Conservation (phyloP, 2,329 filamentous ascomycete genomes). For the Penicillium sp. region DNA sequence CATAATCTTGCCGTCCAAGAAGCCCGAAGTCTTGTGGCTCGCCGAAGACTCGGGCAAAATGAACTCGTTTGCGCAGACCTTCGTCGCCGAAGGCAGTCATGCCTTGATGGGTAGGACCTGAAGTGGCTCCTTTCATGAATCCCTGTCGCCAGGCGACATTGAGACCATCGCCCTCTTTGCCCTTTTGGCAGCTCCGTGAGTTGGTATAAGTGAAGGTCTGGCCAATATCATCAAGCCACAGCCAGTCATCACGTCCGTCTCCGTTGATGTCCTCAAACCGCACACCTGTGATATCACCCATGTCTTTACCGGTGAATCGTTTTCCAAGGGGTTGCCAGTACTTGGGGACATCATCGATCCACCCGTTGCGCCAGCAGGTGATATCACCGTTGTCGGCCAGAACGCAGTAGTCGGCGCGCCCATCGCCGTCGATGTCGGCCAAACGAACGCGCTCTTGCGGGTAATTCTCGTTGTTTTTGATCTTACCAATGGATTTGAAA, state of each 20-base stretch:
- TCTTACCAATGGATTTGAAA: conserved; percentile 23
- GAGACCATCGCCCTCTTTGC: conserved; percentile 3
- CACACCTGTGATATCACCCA: conserved; percentile 8
- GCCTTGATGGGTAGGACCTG: conserved; percentile 17
- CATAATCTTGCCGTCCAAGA: not conserved
- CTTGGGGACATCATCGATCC: conserved; percentile 20
- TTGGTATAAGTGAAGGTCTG: conserved; percentile 6
- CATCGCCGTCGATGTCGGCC: conserved; percentile 39
- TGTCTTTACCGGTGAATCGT: conserved; percentile 18
- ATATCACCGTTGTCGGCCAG: conserved; percentile 27
- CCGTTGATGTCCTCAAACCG: conserved; percentile 29
- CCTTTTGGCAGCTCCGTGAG: conserved; percentile 7
- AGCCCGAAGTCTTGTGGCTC: not conserved
- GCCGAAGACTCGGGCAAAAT: not conserved
- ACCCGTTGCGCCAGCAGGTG: conserved; percentile 37
- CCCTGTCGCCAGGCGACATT: conserved; percentile 11
- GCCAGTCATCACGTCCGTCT: conserved; percentile 24
- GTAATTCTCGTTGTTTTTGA: conserved; percentile 12
- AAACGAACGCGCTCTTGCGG: conserved; percentile 23
- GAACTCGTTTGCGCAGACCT: not conserved
- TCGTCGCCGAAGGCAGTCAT: not conserved
- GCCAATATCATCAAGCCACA: conserved; percentile 17
- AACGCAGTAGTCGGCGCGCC: conserved; percentile 37
- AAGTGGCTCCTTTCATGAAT: not conserved
- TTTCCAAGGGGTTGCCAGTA: conserved; percentile 40